A percentile compares a stretch with the other conserved stretches of the same genome.
These are phyloP conservation scores for Pseudonitzschia pungens DNA, from an alignment of 108 stramenopile species.

Conservation along the genomic window DNA sequence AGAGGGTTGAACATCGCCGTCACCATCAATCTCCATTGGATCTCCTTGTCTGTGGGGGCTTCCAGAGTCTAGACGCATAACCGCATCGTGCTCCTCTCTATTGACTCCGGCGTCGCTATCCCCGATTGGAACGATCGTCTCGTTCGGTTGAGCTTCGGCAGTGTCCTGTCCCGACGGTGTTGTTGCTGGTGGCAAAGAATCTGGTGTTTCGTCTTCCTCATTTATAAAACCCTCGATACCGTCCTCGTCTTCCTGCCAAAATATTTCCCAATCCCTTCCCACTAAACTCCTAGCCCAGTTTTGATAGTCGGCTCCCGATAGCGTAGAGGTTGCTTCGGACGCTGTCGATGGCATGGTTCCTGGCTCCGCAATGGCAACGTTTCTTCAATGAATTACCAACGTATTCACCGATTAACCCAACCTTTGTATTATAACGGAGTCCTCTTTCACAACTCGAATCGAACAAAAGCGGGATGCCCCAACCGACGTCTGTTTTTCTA, in stretches of 20 bases:
- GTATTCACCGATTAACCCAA: too few relatives aligned
- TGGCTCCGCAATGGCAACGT: too few relatives aligned
- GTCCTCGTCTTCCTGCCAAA: conserved; percentile 49
- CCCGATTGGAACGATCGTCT: not conserved
- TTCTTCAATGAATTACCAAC: too few relatives aligned
- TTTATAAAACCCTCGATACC: conserved; percentile 12
- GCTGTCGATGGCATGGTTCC: too few relatives aligned
- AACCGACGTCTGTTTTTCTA: too few relatives aligned
- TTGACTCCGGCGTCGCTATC: not conserved
- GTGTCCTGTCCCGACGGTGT: conserved; percentile 11
- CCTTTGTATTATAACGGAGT: too few relatives aligned
- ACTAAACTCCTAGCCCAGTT: conserved; percentile 68
- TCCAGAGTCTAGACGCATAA: too few relatives aligned
- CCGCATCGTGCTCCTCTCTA: too few relatives aligned
- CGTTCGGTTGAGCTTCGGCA: not conserved
- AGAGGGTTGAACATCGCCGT: not conserved
- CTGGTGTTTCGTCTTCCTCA: conserved; percentile 3
- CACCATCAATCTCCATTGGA: not conserved
- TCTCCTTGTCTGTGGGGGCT: not conserved
- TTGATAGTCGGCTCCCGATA: conserved; percentile 12
- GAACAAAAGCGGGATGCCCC: too few relatives aligned
- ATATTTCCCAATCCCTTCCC: conserved; percentile 82
- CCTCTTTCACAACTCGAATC: too few relatives aligned
- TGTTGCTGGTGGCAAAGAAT: not conserved
- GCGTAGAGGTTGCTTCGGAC: not conserved